Evolutionary conservation across 352 stramenopile genomes (phyloP).

Genomic region (Phytopythium sindhum): DNA sequence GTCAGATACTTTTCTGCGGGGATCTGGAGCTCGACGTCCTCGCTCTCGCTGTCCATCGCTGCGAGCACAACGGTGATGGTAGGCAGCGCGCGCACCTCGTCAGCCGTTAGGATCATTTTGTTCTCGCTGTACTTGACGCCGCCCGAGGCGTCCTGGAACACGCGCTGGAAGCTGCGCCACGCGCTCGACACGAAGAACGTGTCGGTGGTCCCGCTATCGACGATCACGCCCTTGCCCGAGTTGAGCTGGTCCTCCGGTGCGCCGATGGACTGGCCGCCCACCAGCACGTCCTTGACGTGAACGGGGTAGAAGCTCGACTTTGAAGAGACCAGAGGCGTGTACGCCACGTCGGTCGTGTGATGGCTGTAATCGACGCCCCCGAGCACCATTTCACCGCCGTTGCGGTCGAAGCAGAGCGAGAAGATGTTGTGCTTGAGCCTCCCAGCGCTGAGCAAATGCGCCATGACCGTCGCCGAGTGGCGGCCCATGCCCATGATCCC

Average conservation of each 20-base stretch:
- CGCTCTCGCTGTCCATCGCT: constrained; percentile 38
- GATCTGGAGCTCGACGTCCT: constrained; percentile 64
- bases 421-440: constrained; percentile 67
- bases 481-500: constrained; percentile 88
- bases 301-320: constrained; percentile 74
- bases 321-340: constrained; percentile 53
- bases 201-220: constrained; percentile 85
- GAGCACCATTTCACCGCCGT: constrained; percentile 73
- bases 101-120: constrained; percentile 36
- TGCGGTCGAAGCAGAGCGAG: constrained; percentile 71
- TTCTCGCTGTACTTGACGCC: constrained; percentile 59
- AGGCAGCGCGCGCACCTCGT: constrained; percentile 44
- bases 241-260: constrained; percentile 43
- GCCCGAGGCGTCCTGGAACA: constrained; percentile 39
- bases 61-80: constrained; percentile 66
- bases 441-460: constrained; percentile 59
- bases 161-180: constrained; percentile 45
- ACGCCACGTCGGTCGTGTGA: constrained; percentile 56
- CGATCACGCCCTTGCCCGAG: constrained; percentile 74
- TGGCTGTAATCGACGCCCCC: constrained; percentile 76
- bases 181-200: constrained; percentile 67
- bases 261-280: constrained; percentile 55
- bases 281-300: constrained; percentile 69
- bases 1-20: constrained; percentile 66
- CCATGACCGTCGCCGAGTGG: constrained; percentile 58